Percentiles rank a stretch among this genome's conserved stretches.
phyloP scores from a whole-genome alignment of 2,329 filamentous ascomycete species.

The Fusarium nygamai region DNA sequence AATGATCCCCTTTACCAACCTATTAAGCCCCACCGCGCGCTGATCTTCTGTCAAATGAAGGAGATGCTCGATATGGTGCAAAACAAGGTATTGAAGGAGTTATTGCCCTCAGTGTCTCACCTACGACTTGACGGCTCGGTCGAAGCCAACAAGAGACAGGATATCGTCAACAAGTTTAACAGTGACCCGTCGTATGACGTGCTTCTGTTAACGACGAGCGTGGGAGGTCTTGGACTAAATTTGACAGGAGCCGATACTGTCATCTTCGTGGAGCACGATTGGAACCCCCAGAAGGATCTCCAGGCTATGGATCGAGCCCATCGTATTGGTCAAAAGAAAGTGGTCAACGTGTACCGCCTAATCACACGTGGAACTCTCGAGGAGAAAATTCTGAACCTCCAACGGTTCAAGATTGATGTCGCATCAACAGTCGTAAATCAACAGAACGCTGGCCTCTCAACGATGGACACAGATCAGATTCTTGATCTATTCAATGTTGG shows the following conservation, averaged over 20 bases:
- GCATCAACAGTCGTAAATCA: slow-evolving; percentile 98
- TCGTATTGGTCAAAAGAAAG: slow-evolving; percentile 99
- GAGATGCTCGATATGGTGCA: slow-evolving; percentile 99
- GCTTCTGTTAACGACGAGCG: slow-evolving; percentile 90
- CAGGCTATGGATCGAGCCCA: slow-evolving; percentile 99
- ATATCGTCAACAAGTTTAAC: slow-evolving; percentile 99
- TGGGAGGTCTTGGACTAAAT: slow-evolving; percentile 93
- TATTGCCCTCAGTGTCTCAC: slow-evolving; percentile 93
- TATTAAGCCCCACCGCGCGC: slow-evolving; percentile 93
- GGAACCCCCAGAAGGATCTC: slow-evolving; percentile 98
- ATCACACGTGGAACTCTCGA: slow-evolving; percentile 96
- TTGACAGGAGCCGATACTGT: slow-evolving; percentile 97
- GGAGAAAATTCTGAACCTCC: slow-evolving; percentile 97
- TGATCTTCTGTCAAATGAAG: slow-evolving; percentile 99
- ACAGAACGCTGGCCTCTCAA: slow-evolving; percentile 91
- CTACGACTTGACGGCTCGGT: slow-evolving; percentile 94
- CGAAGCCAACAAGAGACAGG: slow-evolving; percentile 91
- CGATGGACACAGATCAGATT: slow-evolving; percentile 99
- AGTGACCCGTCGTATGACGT: slow-evolving; percentile 97
- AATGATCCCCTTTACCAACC: slow-evolving; percentile 75
- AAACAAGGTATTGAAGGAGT: slow-evolving; percentile 86
- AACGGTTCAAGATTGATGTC: slow-evolving; percentile 99
- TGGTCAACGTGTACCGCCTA: slow-evolving; percentile 97
- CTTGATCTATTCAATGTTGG: slow-evolving; percentile 94
- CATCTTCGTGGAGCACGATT: slow-evolving; percentile 99